These are phyloP conservation scores for Yarrowia phangngaensis DNA, from an alignment of 805 yeast species.

Conservation along the genomic window DNA sequence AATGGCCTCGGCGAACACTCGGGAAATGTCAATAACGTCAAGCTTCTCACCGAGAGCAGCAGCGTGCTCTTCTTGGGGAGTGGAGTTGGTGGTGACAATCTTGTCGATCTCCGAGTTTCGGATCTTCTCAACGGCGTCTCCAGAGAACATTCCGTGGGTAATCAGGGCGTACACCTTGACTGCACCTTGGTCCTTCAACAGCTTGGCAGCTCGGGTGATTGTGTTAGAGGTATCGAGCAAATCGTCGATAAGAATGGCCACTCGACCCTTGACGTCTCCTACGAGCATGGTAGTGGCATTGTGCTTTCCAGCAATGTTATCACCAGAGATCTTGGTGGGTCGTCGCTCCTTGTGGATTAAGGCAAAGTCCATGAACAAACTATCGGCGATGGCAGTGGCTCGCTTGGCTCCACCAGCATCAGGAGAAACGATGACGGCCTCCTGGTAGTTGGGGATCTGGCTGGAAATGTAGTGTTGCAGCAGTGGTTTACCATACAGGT, in stretches of 20 bases:
- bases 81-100: slow-evolving; percentile 82
- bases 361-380: slow-evolving; percentile 83
- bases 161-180: slow-evolving; percentile 77
- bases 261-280: slow-evolving; percentile 84
- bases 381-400: slow-evolving; percentile 91
- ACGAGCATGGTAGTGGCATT: slow-evolving; percentile 91
- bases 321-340: slow-evolving; percentile 34
- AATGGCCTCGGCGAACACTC: slow-evolving; percentile 89
- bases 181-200: slow-evolving; percentile 92
- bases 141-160: slow-evolving; percentile 90
- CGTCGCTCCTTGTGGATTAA: slow-evolving; percentile 91
- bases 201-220: slow-evolving; percentile 83
- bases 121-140: slow-evolving; percentile 78
- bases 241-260: slow-evolving; percentile 90
- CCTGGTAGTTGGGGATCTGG: slow-evolving; percentile 70
- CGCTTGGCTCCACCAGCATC: slow-evolving; percentile 99
- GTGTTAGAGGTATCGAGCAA: slow-evolving; percentile 91
- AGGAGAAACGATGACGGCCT: slow-evolving; percentile 91
- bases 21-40: slow-evolving; percentile 81
- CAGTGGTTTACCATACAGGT: slow-evolving; percentile 82
- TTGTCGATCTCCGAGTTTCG: slow-evolving; percentile 69
- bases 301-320: slow-evolving; percentile 34
- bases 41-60: slow-evolving; percentile 54
- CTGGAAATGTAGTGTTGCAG: slow-evolving; percentile 78
- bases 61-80: slow-evolving; percentile 72